phyloP scores from a whole-genome alignment of 768 basidiomycete species.

The Panaeolus cyanescens region DNA sequence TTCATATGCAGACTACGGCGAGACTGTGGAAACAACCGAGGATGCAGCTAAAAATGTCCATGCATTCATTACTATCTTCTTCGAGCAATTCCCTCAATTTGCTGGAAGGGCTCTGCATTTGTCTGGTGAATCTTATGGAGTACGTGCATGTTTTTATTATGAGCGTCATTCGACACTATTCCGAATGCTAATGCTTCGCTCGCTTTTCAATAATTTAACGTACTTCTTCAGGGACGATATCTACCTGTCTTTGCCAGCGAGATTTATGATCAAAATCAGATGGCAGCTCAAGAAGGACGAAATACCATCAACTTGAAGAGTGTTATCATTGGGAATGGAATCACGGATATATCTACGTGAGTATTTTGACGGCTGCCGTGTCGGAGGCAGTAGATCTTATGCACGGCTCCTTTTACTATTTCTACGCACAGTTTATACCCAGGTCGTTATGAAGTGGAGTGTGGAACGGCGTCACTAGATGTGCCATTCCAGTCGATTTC shows the following conservation, averaged over 20 bases:
- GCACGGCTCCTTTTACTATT: background rate
- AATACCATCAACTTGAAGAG: constrained; percentile 67
- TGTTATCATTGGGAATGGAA: constrained; percentile 68
- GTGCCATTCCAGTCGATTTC: constrained; percentile 54
- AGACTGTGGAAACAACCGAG: constrained; percentile 67
- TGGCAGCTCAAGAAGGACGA: constrained; percentile 50
- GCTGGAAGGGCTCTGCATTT: constrained; percentile 69
- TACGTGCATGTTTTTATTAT: constrained; percentile 24
- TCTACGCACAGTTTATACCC: constrained; percentile 34
- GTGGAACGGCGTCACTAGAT: constrained; percentile 55
- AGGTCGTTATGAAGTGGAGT: constrained; percentile 61
- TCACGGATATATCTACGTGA: constrained; percentile 49
- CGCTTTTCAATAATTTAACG: background rate
- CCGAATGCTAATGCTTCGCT: too few species aligned
- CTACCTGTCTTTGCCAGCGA: constrained; percentile 76
- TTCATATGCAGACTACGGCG: constrained; percentile 62
- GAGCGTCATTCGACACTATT: too few species aligned
- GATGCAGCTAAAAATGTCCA: constrained; percentile 77
- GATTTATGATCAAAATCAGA: constrained; percentile 70
- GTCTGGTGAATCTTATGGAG: constrained; percentile 80
- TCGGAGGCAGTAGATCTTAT: background rate
- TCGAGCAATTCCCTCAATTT: constrained; percentile 77
- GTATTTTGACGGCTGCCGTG: constrained; percentile 6
- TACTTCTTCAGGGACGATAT: constrained; percentile 58
- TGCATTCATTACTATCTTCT: constrained; percentile 78